Base-by-base conservation (phyloP, 352 stramenopile genomes). In the Phytopythium kandeliae region DNA sequence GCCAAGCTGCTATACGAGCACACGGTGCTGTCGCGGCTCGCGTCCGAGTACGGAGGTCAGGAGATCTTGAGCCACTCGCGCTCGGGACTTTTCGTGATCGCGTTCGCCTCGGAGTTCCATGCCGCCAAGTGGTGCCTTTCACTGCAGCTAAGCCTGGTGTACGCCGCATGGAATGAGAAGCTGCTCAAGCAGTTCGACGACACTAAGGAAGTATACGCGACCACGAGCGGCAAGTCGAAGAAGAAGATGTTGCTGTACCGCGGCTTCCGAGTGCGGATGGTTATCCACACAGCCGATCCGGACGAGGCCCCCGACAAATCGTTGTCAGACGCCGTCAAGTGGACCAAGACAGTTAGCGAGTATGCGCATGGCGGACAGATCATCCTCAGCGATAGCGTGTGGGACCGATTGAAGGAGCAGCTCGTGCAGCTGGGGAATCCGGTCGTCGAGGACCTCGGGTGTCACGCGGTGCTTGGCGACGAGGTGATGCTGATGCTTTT, bases 111-210 rank as follows among this genome's bases (percentile, higher is more conserved):
- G 10, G 84, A 94, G 54, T 94, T 92, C 55, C 81, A 94, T 49
- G 84, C 84, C 0, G 84, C 84, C 48, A 90, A 91, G 63, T 94
- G 84, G 84, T 94, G 84, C 57, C 58, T 94, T 0, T 91, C 84
- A 19, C 62, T 94, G 44, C 84, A 94, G 55, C 62, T 94, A 9
- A 90, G 81, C 55, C 51, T 94, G 8, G 81, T 94, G 19, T 94
- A 92, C 48, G 84, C 84, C 1, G 81, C 84, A 12, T 94, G 84
- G 84, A 92, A 91, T 47, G 81, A 90, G 43, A 92, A 92, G 57
- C 58, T 94, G 37, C 64, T 94, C n/a, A 87, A 85, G 48, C 72
- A 88, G 21, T 90, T 91, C 49, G 68, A 85, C 26, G 81, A 88
- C 58, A 87, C 91, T 67, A 82, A 81, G 51, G 84, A 94, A 57